Percentiles rank a stretch among this genome's conserved stretches.
Evolutionary conservation across 164 flowering plant species (phyloP).

Genomic region (Umbilicus rupestris): DNA sequence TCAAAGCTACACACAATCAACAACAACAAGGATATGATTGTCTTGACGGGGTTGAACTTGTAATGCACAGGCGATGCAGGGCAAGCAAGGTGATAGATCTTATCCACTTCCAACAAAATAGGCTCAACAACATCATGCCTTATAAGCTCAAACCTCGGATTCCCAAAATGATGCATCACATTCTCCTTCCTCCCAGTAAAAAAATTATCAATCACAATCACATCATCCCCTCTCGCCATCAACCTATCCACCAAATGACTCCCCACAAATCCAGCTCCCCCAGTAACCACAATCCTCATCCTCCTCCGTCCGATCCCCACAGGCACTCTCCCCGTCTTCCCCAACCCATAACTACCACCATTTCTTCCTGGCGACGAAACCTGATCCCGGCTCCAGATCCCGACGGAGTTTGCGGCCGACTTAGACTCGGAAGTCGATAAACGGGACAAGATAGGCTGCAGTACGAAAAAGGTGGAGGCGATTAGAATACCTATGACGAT

Average conservation of each 20-base stretch:
- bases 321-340: constrained; percentile 42
- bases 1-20: neutral
- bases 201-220: constrained; percentile 85
- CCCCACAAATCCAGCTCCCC: constrained; percentile 94
- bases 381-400: constrained; percentile 4
- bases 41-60: constrained; percentile 90
- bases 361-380: neutral
- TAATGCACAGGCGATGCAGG: constrained; percentile 98
- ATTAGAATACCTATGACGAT: constrained; percentile 73
- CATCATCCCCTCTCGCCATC: constrained; percentile 68
- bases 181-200: constrained; percentile 96
- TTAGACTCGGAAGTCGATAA: constrained; percentile 23
- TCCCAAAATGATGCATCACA: constrained; percentile 66
- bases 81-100: constrained; percentile 93
- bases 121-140: constrained; percentile 95
- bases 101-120: constrained; percentile 89
- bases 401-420: neutral
- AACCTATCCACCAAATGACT: constrained; percentile 86
- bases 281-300: constrained; percentile 74
- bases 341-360: constrained; percentile 11
- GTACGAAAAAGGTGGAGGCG: constrained; percentile 76
- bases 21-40: constrained; percentile 71
- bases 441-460: constrained; percentile 53
- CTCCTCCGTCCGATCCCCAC: constrained; percentile 40
- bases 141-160: constrained; percentile 80